Percentiles rank a stretch among this genome's conserved stretches.
Conservation (phyloP, 805 yeast genomes). For the Yarrowia sp. region DNA sequence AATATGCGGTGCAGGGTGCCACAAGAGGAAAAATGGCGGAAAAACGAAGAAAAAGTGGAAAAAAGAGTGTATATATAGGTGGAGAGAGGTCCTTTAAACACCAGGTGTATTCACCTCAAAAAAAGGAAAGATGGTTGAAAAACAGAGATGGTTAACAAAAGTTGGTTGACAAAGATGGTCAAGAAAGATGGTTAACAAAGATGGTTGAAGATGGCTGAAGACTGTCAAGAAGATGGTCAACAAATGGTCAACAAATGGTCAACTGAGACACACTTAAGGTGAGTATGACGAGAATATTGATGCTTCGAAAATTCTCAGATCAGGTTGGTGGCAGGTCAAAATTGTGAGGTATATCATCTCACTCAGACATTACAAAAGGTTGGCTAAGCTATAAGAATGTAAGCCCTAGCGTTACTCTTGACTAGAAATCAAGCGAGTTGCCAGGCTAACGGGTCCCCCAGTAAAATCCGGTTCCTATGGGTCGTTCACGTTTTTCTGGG, state of each 20-base stretch:
- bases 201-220: too few species aligned
- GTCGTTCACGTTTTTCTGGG: conserved; percentile 41
- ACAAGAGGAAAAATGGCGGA: neutral
- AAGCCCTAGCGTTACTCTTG: conserved; percentile 32
- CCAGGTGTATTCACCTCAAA: neutral
- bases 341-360: too few species aligned
- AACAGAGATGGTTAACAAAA: too few species aligned
- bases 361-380: too few species aligned
- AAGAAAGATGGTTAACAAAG: too few species aligned
- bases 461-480: conserved; percentile 38
- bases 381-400: conserved; percentile 2
- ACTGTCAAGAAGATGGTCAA: too few species aligned
- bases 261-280: too few species aligned
- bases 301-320: too few species aligned
- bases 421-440: conserved; percentile 29
- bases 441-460: conserved; percentile 39
- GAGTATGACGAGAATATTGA: too few species aligned
- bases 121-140: neutral
- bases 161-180: too few species aligned
- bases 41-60: neutral
- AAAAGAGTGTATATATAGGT: conserved; percentile 7
- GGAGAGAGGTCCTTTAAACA: neutral
- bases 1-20: conserved; percentile 19
- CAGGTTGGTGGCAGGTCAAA: too few species aligned
- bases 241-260: too few species aligned